These are phyloP conservation scores for Cephaloascus fragrans DNA, from an alignment of 805 yeast species.

Conservation along the genomic window DNA sequence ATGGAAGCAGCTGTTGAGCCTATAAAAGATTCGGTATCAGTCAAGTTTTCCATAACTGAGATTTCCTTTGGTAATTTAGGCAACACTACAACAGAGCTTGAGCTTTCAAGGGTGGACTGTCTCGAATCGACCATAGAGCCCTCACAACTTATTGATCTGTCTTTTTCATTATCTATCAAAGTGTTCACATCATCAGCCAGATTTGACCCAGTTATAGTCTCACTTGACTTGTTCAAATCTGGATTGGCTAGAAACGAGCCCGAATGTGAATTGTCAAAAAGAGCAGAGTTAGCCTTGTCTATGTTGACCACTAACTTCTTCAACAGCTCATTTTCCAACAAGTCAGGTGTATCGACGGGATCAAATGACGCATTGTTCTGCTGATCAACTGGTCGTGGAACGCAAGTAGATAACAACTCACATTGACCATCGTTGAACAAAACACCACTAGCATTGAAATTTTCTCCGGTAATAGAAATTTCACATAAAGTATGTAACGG, in stretches of 20 bases:
- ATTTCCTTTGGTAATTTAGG: background rate
- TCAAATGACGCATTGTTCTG: too few relatives aligned
- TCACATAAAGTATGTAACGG: too few relatives aligned
- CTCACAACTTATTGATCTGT: background rate
- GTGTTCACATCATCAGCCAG: background rate
- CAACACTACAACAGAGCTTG: background rate
- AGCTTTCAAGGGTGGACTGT: background rate
- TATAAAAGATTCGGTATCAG: background rate
- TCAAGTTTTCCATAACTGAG: background rate
- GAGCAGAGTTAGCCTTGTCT: too few relatives aligned
- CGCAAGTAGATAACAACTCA: background rate
- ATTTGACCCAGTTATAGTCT: background rate
- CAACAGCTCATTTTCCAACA: too few relatives aligned
- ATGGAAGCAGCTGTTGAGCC: background rate
- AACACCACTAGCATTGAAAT: background rate
- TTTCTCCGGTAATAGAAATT: background rate
- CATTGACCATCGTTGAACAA: background rate
- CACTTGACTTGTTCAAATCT: background rate
- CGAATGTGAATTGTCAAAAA: too few relatives aligned
- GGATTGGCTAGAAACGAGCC: too few relatives aligned
- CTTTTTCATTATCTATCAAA: background rate
- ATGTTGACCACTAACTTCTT: too few relatives aligned
- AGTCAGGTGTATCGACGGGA: too few relatives aligned
- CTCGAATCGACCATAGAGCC: background rate
- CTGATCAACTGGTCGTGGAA: too few relatives aligned